Evolutionary conservation across 495 filamentous ascomycete genomes (phyloP), one percentile per base, ranked within the genome.

Genomic region (Penicillium atrosanguineum): DNA sequence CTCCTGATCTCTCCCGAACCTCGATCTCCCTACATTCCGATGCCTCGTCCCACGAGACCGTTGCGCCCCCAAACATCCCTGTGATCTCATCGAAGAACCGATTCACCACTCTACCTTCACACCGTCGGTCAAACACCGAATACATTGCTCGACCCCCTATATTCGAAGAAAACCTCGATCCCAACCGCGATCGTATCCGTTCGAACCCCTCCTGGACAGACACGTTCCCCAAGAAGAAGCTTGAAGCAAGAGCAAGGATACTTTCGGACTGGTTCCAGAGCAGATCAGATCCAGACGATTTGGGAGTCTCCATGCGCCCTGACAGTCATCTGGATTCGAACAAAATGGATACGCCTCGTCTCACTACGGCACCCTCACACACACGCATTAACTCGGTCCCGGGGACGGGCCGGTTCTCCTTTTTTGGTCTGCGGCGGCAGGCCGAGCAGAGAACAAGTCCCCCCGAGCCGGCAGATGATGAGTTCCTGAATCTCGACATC

Each of bases 401-500:
- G 15, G 59, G 55, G 20, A 54, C 70, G 14, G 65, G 60, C 42
- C 69, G 68, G 16, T 71, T 76, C 54, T 70, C 63, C 4, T 70
- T 74, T 54, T 72, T 76, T 55, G 68, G 71, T 0, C 52, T 74
- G 34, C 69, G 67, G 16, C 66, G 69, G 44, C 64, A 67, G 42
- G 51, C 63, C 37, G 63, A 58, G 7, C 60, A 34, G 48, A 65
- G 50, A 28, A 50, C 57, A 15, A 60, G 57, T 23, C 65, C 59
- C 20, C 74, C 49, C 51, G 70, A 69, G 36, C 69, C 72, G 0
- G 70, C 68, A 19, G 68, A 82, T 48, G 86, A 89, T 59, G 85
- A 89, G 55, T 74, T 90, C 37, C 72, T 83, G 50, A 82, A 79
- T 52, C 69, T 90, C 19, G 79, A 89, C 63, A 80, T 91, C 55